Conservation (phyloP, 768 basidiomycete genomes). For the Xerocomellus amylosporus region DNA sequence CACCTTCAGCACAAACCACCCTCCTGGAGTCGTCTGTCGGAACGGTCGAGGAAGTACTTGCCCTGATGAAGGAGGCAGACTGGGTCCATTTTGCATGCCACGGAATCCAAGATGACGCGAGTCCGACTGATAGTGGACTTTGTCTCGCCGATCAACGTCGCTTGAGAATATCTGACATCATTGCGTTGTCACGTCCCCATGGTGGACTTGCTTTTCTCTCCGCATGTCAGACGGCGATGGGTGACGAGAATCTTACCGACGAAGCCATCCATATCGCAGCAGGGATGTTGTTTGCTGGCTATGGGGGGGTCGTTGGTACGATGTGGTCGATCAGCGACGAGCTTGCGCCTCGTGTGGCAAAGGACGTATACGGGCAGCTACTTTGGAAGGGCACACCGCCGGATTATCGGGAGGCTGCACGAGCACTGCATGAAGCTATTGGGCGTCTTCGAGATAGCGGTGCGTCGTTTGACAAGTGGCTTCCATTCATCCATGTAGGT, state of each 20-base stretch:
- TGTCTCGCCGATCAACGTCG: neutral
- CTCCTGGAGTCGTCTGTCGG: neutral
- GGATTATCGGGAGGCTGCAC: neutral
- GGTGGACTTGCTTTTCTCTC: conserved; percentile 41
- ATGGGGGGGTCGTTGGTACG: conserved; percentile 36
- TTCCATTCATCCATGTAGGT: neutral
- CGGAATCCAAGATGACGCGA: neutral
- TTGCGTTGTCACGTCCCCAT: conserved; percentile 2
- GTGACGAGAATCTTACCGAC: too few species aligned
- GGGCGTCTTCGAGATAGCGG: neutral
- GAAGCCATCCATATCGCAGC: conserved; percentile 1
- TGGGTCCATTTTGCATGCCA: neutral
- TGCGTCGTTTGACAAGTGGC: neutral
- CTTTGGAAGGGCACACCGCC: too few species aligned
- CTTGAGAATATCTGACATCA: neutral
- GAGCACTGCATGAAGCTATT: neutral
- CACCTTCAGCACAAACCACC: neutral
- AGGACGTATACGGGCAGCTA: neutral
- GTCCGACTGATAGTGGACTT: too few species aligned
- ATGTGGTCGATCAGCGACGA: conserved; percentile 43
- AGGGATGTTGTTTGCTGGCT: conserved; percentile 36
- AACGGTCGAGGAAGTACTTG: neutral
- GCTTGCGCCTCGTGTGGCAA: neutral
- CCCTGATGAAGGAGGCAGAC: too few species aligned
- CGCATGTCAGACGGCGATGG: conserved; percentile 36